Percentiles rank a stretch among this genome's conserved stretches.
phyloP scores from a whole-genome alignment of 768 basidiomycete species.

The Mycena alexandri region DNA sequence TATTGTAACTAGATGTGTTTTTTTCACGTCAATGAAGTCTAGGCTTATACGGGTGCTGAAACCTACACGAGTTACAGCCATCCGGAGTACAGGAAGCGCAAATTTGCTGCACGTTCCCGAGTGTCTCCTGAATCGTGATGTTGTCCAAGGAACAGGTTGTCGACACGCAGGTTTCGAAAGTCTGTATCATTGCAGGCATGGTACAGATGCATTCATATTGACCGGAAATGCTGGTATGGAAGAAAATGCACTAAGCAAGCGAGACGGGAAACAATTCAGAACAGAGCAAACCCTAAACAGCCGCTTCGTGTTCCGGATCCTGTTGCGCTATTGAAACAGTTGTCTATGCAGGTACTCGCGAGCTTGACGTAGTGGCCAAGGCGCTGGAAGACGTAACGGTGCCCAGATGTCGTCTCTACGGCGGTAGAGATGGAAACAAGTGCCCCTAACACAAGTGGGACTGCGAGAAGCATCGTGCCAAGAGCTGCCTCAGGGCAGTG shows the following conservation, averaged over 20 bases:
- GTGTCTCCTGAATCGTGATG: conserved; percentile 27
- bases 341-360: conserved; percentile 24
- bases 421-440: background rate
- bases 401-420: background rate
- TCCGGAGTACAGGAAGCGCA: conserved; percentile 30
- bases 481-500: background rate
- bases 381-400: conserved; percentile 5
- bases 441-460: background rate
- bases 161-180: conserved; percentile 23
- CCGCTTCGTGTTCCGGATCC: conserved; percentile 24
- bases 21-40: background rate
- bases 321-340: conserved; percentile 34
- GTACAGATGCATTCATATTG: conserved; percentile 32
- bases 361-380: background rate
- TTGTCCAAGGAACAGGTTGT: conserved; percentile 6
- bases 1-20: conserved; percentile 17
- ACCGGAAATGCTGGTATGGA: conserved; percentile 14
- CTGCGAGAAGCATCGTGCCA: background rate
- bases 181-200: conserved; percentile 25
- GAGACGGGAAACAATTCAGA: background rate
- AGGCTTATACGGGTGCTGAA: background rate
- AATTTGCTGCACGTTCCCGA: conserved; percentile 30
- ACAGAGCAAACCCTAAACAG: conserved; percentile 15
- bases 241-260: background rate
- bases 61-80: conserved; percentile 30